phyloP scores from a whole-genome alignment of 176 grass and related monocot species.

The Bonia amplexicaulis region DNA sequence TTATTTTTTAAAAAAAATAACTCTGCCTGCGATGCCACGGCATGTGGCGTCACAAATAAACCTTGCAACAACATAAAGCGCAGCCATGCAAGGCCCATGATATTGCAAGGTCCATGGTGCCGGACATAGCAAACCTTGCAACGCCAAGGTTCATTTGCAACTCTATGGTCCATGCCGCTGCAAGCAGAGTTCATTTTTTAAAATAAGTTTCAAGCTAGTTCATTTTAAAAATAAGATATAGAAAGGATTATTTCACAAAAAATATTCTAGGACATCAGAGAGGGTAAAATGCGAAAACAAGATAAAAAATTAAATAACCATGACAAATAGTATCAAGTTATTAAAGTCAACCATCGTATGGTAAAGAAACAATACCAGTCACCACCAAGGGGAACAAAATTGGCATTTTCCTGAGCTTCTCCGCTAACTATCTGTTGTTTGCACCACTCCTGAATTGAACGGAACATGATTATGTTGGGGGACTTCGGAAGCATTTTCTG shows the following conservation, averaged over 20 bases:
- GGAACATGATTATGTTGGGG: background rate
- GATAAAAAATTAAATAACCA: background rate
- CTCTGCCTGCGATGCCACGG: background rate
- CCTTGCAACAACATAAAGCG: background rate
- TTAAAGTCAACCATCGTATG: background rate
- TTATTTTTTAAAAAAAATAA: background rate
- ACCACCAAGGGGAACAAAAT: conserved; percentile 87
- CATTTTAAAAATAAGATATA: background rate
- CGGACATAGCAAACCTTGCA: background rate
- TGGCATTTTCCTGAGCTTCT: conserved; percentile 82
- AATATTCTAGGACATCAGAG: background rate
- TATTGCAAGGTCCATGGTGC: background rate
- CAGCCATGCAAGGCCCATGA: background rate
- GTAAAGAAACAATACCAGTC: conserved; percentile 64
- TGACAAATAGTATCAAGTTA: background rate
- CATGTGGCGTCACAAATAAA: background rate
- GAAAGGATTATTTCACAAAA: background rate
- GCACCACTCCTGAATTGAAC: conserved; percentile 62
- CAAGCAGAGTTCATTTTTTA: background rate
- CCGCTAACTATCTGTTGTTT: conserved; percentile 76
- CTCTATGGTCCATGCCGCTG: background rate
- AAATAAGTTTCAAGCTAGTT: background rate
- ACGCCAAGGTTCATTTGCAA: background rate
- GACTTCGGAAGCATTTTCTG: background rate
- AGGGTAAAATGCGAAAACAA: background rate